Evolutionary conservation across 2,329 filamentous ascomycete species (phyloP).

Genomic region (Apiospora phragmitis): DNA sequence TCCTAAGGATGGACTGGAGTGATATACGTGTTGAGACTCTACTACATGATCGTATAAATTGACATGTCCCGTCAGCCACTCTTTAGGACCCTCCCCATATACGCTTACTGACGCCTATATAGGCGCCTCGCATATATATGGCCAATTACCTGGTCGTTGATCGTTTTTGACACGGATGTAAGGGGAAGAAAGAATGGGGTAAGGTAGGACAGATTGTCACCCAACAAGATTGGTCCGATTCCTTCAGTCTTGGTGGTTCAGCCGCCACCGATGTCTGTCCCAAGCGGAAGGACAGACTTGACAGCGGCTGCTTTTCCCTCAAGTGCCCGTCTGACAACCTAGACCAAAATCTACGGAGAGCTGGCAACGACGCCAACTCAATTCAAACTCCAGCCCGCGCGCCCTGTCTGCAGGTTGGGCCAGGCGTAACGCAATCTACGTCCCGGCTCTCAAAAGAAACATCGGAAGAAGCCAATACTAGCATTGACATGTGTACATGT

Average conservation of each 20-base stretch:
- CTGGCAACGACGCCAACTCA: neutral
- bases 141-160: slow-evolving; percentile 7
- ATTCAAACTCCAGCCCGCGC: neutral
- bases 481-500: neutral
- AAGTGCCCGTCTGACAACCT: neutral
- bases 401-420: neutral
- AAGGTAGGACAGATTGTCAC: neutral
- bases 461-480: neutral
- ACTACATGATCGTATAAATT: slow-evolving; percentile 1
- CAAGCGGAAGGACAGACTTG: neutral
- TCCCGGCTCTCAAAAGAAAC: neutral
- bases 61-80: neutral
- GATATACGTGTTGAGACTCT: neutral
- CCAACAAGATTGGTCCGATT: slow-evolving; percentile 7
- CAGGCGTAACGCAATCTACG: neutral
- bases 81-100: neutral
- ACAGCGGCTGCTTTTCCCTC: neutral
- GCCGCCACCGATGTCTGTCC: neutral
- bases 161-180: neutral
- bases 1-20: neutral
- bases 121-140: neutral
- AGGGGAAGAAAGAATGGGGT: neutral
- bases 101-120: neutral
- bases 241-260: neutral
- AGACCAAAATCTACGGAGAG: neutral